Evolutionary conservation across 169 alveolate species (phyloP), one percentile per base, ranked within the genome.

Genomic region (Hepatocystis sp.): DNA sequence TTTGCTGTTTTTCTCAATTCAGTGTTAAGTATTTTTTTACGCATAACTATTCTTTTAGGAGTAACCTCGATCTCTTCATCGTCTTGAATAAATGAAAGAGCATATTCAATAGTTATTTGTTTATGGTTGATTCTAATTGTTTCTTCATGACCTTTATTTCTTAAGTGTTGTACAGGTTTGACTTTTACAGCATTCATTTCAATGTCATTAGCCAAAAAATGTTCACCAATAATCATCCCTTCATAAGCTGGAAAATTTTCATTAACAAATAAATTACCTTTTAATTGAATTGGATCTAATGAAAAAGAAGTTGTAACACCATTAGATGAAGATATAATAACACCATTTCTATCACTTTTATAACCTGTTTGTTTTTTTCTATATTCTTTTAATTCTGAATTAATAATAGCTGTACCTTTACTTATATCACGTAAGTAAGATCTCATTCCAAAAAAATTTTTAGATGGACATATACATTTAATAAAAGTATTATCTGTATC

Each of bases 41-140:
- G 86, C 84, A 96, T 93, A 40, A 96, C 93, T 25, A 97, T 91
- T 46, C 97, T 65, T 51, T 95, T 94, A n/a, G 99, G 99, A 32
- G 99, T 97, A 11, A 97, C 96, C 90, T 97, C 99, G 2, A 97
- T 95, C 19, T 94, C 94, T 68, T 97, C 99, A 68, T 96, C 98
- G 23, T 94, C 96, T 88, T 91, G 93, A 32, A 96, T 93, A 58
- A 92, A 95, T 32, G 97, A 95, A 53, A 96, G 93, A 2, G 97
- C 96, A 58, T 95, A 96, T 63, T 97, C 99, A 64, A 97, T 91
- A 61, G 91, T 91, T 19, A 84, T 91, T 28, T 90, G 76, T 84
- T 85, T 92, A 27, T 84, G 63, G 39, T 65, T 88, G 17, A 94
- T 90, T 46, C 91, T 88, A 23, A 91, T 88, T 7, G 91, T 90